Evolutionary conservation across 1,284 basidiomycete species (phyloP).

Genomic region (Sphagnurus paluster): DNA sequence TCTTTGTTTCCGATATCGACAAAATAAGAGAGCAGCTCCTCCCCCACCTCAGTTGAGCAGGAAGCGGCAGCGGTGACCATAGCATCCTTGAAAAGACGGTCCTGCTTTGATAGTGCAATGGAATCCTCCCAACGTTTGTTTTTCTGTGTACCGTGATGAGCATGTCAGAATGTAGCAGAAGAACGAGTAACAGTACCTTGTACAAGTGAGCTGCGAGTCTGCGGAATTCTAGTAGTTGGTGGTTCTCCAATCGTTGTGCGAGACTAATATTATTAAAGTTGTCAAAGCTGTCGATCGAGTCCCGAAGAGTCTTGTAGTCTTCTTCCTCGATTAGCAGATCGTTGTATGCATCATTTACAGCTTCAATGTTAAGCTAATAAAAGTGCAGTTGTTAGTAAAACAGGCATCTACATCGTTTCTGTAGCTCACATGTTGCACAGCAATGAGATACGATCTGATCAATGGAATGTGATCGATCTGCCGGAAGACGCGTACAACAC

Average conservation of each 20-base stretch:
- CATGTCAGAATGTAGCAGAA: neutral
- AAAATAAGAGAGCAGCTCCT: conserved; percentile 92
- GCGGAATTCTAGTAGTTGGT: conserved; percentile 94
- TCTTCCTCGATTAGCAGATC: conserved; percentile 98
- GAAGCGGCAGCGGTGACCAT: conserved; percentile 93
- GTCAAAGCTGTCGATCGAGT: conserved; percentile 96
- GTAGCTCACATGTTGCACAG: conserved; percentile 85
- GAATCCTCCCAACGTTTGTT: conserved; percentile 95
- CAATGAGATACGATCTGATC: conserved; percentile 94
- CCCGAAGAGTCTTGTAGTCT: conserved; percentile 95
- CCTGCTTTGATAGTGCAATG: conserved; percentile 90
- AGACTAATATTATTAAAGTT: conserved; percentile 95
- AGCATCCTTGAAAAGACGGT: conserved; percentile 96
- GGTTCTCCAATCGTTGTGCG: conserved; percentile 85
- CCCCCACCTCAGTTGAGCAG: conserved; percentile 79
- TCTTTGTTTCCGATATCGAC: conserved; percentile 99
- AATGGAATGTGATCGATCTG: conserved; percentile 96
- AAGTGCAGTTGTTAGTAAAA: conserved; percentile 13
- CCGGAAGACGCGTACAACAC: conserved; percentile 95
- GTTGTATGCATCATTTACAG: conserved; percentile 98
- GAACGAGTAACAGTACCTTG: conserved; percentile 65
- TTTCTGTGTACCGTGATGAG: conserved; percentile 60
- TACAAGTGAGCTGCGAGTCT: conserved; percentile 94
- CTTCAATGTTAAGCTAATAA: conserved; percentile 85
- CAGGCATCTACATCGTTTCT: neutral